Conservation (phyloP, 139 green algal species). For the Mesotaenium endlicherianum region DNA sequence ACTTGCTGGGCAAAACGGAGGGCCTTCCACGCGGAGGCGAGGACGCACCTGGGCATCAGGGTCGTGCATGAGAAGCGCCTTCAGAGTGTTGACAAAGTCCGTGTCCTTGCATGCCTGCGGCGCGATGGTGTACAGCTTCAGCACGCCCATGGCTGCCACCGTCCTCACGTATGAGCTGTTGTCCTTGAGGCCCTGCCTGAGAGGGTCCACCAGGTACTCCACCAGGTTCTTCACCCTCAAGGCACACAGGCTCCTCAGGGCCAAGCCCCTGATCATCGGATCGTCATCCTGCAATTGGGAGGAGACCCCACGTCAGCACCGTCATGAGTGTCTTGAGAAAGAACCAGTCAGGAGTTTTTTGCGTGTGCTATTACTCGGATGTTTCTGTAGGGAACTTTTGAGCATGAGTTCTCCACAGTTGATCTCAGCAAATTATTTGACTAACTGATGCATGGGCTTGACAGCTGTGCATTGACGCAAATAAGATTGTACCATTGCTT, state of each 20-base stretch:
- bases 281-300: slow-evolving; percentile 81
- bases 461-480: no score
- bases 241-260: slow-evolving; percentile 84
- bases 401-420: no score
- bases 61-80: slow-evolving; percentile 67
- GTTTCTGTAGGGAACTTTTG: no score
- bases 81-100: slow-evolving; percentile 62
- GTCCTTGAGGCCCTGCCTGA: slow-evolving; percentile 59
- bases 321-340: no score
- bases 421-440: no score
- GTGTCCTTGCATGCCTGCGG: slow-evolving; percentile 44
- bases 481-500: no score
- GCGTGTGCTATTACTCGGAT: no score
- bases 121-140: slow-evolving; percentile 78
- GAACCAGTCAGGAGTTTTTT: no score
- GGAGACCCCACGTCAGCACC: no score
- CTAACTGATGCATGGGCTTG: no score
- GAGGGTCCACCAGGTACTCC: slow-evolving; percentile 83
- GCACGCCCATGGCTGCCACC: slow-evolving; percentile 86
- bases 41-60: slow-evolving; percentile 60
- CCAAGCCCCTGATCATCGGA: slow-evolving; percentile 88
- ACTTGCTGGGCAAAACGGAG: no score
- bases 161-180: slow-evolving; percentile 81
- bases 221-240: slow-evolving; percentile 89
- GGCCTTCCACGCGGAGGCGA: no score